phyloP scores from a whole-genome alignment of 2,329 filamentous ascomycete genomes.

The Didymella sp. region DNA sequence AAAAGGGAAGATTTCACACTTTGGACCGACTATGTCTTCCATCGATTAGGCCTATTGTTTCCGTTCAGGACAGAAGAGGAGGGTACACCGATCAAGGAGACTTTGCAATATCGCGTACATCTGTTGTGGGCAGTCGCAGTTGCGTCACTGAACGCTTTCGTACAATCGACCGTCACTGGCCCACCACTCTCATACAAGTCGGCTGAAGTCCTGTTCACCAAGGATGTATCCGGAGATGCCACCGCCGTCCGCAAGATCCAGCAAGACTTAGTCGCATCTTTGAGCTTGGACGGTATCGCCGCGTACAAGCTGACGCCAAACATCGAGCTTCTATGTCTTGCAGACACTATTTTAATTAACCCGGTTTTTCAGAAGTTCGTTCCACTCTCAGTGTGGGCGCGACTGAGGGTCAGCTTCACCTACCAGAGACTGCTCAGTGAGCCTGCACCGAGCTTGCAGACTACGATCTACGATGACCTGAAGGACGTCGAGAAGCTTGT shows the following conservation, averaged over 20 bases:
- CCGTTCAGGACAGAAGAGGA: slow-evolving; percentile 39
- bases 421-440: slow-evolving; percentile 73
- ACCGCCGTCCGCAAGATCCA: slow-evolving; percentile 49
- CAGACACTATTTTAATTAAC: slow-evolving; percentile 65
- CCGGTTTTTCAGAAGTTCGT: slow-evolving; percentile 56
- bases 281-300: slow-evolving; percentile 84
- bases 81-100: slow-evolving; percentile 36
- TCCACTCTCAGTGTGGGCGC: slow-evolving; percentile 64
- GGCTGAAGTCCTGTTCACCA: slow-evolving; percentile 58
- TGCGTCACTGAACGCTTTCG: slow-evolving; percentile 76
- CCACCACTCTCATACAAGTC: slow-evolving; percentile 72
- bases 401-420: slow-evolving; percentile 75
- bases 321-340: slow-evolving; percentile 82
- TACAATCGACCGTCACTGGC: slow-evolving; percentile 88
- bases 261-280: slow-evolving; percentile 68
- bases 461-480: slow-evolving; percentile 66
- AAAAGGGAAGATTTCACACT: slow-evolving; percentile 43
- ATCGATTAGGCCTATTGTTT: slow-evolving; percentile 51
- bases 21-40: slow-evolving; percentile 57
- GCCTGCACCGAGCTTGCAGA: slow-evolving; percentile 65
- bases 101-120: slow-evolving; percentile 50
- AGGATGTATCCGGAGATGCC: slow-evolving; percentile 51
- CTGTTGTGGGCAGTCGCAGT: slow-evolving; percentile 65
- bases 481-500: slow-evolving; percentile 60
- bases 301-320: slow-evolving; percentile 85